Evolutionary conservation across 2,329 filamentous ascomycete species (phyloP).

Genomic region (Graphilbum sp.): DNA sequence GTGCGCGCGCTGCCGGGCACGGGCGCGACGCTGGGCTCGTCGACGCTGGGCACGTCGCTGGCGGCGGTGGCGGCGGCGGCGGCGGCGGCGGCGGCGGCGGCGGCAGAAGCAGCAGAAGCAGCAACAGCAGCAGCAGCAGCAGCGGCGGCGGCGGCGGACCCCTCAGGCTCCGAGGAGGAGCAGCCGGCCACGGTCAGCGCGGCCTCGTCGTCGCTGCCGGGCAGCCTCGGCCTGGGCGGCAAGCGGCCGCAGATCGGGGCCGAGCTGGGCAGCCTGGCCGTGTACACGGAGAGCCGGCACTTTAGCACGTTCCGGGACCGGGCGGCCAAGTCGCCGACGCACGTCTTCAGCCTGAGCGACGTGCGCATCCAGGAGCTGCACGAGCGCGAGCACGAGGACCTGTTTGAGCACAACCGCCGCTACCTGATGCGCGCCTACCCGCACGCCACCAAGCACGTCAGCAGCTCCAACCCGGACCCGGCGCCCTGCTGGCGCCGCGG

Average conservation of each 20-base stretch:
- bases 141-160: no score
- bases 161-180: no score
- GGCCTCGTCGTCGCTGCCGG: no score
- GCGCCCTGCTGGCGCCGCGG: constrained; percentile 82
- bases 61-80: no score
- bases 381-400: constrained; percentile 48
- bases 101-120: no score
- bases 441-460: constrained; percentile 50
- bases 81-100: no score
- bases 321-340: constrained; percentile 38
- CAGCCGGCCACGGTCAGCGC: no score
- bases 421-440: constrained; percentile 91
- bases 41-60: no score
- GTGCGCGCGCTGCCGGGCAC: not conserved
- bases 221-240: no score
- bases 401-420: constrained; percentile 76
- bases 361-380: constrained; percentile 47
- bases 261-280: constrained; percentile 54
- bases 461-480: constrained; percentile 90
- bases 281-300: constrained; percentile 77
- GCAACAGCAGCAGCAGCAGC: no score
- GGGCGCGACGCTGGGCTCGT: not conserved
- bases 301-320: constrained; percentile 58
- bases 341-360: constrained; percentile 84
- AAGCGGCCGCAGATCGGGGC: constrained; percentile 38